These are phyloP conservation scores for Rhizopogon vesiculosus DNA, from an alignment of 768 basidiomycete species.

Conservation along the genomic window DNA sequence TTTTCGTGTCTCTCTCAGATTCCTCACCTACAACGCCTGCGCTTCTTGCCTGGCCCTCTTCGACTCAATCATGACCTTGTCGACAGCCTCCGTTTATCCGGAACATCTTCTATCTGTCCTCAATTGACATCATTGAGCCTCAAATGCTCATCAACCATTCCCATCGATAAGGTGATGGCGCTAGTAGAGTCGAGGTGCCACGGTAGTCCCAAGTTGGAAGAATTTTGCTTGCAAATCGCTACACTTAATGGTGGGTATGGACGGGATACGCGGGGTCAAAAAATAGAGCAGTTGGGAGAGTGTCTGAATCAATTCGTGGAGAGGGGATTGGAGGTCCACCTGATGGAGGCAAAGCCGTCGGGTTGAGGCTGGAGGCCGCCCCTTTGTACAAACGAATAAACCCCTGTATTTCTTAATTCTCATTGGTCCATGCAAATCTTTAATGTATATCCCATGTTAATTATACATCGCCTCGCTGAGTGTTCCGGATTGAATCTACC, in stretches of 20 bases:
- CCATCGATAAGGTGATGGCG: constrained; percentile 16
- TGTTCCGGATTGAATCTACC: too few species aligned
- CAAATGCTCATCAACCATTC: constrained; percentile 19
- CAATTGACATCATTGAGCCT: constrained; percentile 18
- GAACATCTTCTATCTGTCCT: constrained; percentile 13
- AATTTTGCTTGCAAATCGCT: constrained; percentile 21
- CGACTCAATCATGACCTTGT: constrained; percentile 27
- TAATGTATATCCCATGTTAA: too few species aligned
- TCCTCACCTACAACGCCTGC: constrained; percentile 11
- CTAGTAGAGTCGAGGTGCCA: constrained; percentile 21
- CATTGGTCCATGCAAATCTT: too few species aligned
- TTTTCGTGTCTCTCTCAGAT: constrained; percentile 18
- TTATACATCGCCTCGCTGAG: too few species aligned
- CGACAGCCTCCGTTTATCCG: constrained; percentile 12
- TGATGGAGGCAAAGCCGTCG: constrained; percentile 17
- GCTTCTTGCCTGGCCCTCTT: constrained; percentile 21
- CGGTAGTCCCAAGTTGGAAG: constrained; percentile 7
- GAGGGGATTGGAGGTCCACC: constrained; percentile 13
- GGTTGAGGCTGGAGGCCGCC: not conserved
- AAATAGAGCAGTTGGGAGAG: constrained; percentile 13
- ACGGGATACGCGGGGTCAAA: constrained; percentile 22
- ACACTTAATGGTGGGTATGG: constrained; percentile 24
- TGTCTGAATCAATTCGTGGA: constrained; percentile 16
- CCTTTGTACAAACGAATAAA: not conserved
- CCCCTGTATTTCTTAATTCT: not conserved